phyloP scores from a whole-genome alignment of 108 stramenopile species.

The Cyclostephanos invisitatus region DNA sequence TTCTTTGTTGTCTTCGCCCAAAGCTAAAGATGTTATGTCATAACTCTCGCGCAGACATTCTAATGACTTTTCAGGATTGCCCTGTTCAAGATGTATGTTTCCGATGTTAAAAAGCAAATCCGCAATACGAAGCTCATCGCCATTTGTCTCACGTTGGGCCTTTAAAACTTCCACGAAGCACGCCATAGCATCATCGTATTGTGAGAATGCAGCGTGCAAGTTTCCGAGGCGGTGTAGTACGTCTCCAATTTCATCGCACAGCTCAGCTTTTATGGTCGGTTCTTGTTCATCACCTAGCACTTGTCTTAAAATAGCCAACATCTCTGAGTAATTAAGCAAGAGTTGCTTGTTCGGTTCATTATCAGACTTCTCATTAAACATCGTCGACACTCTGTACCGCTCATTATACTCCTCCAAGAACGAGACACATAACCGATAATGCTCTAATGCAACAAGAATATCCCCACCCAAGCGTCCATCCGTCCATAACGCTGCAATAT shows the following conservation, averaged over 20 bases:
- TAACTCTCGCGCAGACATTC: slow-evolving; percentile 50
- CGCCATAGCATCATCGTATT: slow-evolving; percentile 42
- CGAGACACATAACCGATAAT: slow-evolving; percentile 45
- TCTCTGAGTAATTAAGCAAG: slow-evolving; percentile 42
- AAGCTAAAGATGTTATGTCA: slow-evolving; percentile 36
- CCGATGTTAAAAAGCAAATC: slow-evolving; percentile 59
- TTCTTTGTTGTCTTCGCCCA: slow-evolving; percentile 43
- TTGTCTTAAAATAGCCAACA: slow-evolving; percentile 40
- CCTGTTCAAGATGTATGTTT: slow-evolving; percentile 44
- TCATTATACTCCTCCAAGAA: slow-evolving; percentile 41
- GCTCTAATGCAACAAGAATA: slow-evolving; percentile 38
- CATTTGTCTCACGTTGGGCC: slow-evolving; percentile 39
- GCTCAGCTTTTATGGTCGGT: slow-evolving; percentile 22
- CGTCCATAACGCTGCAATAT: slow-evolving; percentile 35
- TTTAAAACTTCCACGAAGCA: slow-evolving; percentile 46
- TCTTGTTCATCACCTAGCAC: slow-evolving; percentile 28
- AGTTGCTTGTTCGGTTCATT: slow-evolving; percentile 31
- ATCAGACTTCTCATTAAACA: slow-evolving; percentile 5
- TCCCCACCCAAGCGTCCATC: slow-evolving; percentile 40
- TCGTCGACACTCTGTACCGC: neutral
- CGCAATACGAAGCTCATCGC: slow-evolving; percentile 49
- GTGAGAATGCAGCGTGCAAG: slow-evolving; percentile 41
- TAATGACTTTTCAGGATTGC: slow-evolving; percentile 29
- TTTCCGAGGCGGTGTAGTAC: slow-evolving; percentile 56
- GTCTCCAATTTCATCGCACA: slow-evolving; percentile 45